Base-by-base conservation (phyloP, 345 rosid genomes). In the Boechera retrofracta region DNA sequence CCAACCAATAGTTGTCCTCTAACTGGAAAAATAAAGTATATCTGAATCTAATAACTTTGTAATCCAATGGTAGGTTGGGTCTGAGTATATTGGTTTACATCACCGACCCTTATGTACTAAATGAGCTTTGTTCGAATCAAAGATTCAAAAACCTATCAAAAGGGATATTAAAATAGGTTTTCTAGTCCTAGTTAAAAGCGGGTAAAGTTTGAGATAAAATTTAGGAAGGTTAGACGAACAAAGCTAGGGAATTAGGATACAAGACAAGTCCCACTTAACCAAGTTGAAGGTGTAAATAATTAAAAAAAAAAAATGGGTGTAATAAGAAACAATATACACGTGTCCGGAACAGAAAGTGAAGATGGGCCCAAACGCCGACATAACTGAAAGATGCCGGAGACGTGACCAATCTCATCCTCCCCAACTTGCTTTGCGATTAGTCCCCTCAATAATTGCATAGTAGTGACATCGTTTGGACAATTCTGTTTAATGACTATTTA, bases 341-440 rank as follows among this genome's bases (percentile, higher is more conserved):
- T 60, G 79, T 63, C 38, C 47, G 31, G 10, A 51, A 51, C 38
- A 68, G 8, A 75, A 49, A 59, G 39, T 31, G 13, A 21, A 51
- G 54, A 48, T 67, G 60, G 73, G 61, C 10, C 60, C 73, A 48
- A 66, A 39, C 24, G 52, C 52, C 67, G 79, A 75, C 79, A 75
- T 1, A 58, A 66, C 59, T 75, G 78, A 75, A 75, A 51, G 68
- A 68, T 76, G 79, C 63, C 45, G 38, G 69, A 49, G 79, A 49
- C 62, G 55, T 76, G 74, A 76, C 74, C 67, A 67, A 75, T 48
- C 48, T 57, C 67, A 55, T 55, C 48, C 42, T 44, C 65, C 1
- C 4, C 74, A 76, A 68, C 47, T 76, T 61, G 74, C 36, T 1
- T 41, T 36, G 12, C 13, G 6, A 68, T 41, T 49, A 59, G 62